phyloP scores from a whole-genome alignment of 2,329 filamentous ascomycete genomes.

The Sphaerulina vaccinii region DNA sequence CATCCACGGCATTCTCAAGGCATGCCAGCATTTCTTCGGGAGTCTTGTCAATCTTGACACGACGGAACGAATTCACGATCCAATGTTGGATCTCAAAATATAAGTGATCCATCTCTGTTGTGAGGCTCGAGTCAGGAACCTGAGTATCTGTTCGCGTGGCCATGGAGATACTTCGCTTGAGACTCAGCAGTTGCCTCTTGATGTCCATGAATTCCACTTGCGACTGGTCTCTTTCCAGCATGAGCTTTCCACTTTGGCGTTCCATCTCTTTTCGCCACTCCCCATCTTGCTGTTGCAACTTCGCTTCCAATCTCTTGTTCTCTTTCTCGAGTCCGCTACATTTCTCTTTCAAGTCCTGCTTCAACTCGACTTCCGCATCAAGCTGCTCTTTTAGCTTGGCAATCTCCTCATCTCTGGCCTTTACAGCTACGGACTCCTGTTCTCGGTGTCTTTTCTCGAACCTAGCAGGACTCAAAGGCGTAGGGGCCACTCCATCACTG shows the following conservation, averaged over 20 bases:
- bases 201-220: slow-evolving; percentile 24
- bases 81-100: slow-evolving; percentile 71
- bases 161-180: slow-evolving; percentile 71
- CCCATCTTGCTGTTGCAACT: slow-evolving; percentile 17
- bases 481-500: slow-evolving; percentile 1
- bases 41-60: slow-evolving; percentile 52
- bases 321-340: slow-evolving; percentile 22
- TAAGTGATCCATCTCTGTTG: slow-evolving; percentile 58
- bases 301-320: slow-evolving; percentile 17
- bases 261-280: slow-evolving; percentile 21
- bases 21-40: slow-evolving; percentile 23
- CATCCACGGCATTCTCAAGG: slow-evolving; percentile 26
- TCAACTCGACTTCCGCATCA: slow-evolving; percentile 26
- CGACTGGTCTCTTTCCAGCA: slow-evolving; percentile 17
- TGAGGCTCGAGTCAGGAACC: slow-evolving; percentile 65
- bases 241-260: background rate
- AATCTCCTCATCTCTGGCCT: slow-evolving; percentile 24
- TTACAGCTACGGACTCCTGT: slow-evolving; percentile 18
- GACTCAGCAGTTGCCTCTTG: slow-evolving; percentile 60
- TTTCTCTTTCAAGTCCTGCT: slow-evolving; percentile 26
- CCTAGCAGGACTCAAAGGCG: slow-evolving; percentile 5
- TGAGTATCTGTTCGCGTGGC: slow-evolving; percentile 62
- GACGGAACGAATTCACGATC: slow-evolving; percentile 68
- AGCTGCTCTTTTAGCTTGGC: slow-evolving; percentile 24
- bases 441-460: slow-evolving; percentile 24